These are phyloP conservation scores for Eimeria tenella DNA, from an alignment of 169 alveolate species.

Conservation along the genomic window DNA sequence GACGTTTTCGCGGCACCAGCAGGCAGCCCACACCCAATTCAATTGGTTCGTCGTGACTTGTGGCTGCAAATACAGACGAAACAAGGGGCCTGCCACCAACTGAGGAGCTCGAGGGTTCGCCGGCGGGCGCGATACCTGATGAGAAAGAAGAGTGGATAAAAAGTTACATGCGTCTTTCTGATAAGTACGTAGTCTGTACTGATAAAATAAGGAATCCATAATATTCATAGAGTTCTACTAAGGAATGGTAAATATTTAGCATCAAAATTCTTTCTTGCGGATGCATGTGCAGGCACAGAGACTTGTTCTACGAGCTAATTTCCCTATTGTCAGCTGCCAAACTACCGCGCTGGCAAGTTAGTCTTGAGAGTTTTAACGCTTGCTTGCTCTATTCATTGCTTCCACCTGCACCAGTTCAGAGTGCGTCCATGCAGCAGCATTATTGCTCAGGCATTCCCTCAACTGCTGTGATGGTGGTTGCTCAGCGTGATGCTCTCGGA, in stretches of 20 bases:
- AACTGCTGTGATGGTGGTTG: neutral
- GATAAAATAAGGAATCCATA: too few relatives aligned
- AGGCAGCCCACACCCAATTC: too few relatives aligned
- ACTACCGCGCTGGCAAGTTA: slow-evolving; percentile 63
- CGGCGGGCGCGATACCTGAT: neutral
- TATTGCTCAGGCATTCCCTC: too few relatives aligned
- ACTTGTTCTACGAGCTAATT: neutral
- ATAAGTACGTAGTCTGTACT: slow-evolving; percentile 11
- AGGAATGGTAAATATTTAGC: too few relatives aligned
- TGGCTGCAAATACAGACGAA: too few relatives aligned
- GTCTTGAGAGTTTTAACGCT: neutral
- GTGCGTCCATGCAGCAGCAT: too few relatives aligned
- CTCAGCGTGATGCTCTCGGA: slow-evolving; percentile 6
- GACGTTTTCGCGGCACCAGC: too few relatives aligned
- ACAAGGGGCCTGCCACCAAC: too few relatives aligned
- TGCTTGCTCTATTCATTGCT: neutral
- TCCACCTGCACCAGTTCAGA: too few relatives aligned
- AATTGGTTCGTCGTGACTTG: too few relatives aligned
- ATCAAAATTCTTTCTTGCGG: neutral
- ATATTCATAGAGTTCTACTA: too few relatives aligned
- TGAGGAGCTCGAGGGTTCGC: too few relatives aligned
- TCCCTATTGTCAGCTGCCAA: neutral
- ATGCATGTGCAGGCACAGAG: slow-evolving; percentile 4
- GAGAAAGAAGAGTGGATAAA: slow-evolving; percentile 40
- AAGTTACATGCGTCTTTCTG: slow-evolving; percentile 26